A percentile compares a stretch with the other conserved stretches of the same genome.
These are phyloP conservation scores for Pseudogymnoascus sp. DNA, from an alignment of 2,329 filamentous ascomycete species.

Conservation along the genomic window DNA sequence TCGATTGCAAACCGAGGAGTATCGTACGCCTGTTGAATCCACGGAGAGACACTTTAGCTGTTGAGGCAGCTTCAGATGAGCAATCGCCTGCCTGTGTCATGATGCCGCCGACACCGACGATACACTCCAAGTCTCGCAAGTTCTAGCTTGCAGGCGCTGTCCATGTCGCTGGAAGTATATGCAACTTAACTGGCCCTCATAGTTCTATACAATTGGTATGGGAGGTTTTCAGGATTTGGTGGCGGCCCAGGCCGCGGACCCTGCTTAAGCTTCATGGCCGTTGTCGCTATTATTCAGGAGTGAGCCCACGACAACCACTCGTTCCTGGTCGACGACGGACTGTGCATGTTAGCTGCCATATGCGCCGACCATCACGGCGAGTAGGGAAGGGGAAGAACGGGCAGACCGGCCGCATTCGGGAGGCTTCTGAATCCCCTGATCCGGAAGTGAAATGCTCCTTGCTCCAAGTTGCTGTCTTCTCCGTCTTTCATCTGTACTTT, in stretches of 20 bases:
- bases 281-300: not conserved
- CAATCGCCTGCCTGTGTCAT: not conserved
- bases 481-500: not conserved
- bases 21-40: not conserved
- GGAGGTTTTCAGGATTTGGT: not conserved
- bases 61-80: constrained; percentile 1
- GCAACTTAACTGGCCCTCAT: not conserved
- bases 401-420: not conserved
- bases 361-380: not conserved
- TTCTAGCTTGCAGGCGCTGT: not conserved
- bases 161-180: not conserved
- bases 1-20: not conserved
- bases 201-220: not conserved
- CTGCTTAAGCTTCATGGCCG: not conserved
- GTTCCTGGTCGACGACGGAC: not conserved
- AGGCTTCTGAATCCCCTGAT: constrained; percentile 7
- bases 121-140: constrained; percentile 1
- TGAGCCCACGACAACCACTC: not conserved
- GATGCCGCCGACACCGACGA: not conserved
- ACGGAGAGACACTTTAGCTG: not conserved
- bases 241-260: not conserved
- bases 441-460: constrained; percentile 6
- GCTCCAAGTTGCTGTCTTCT: not conserved
- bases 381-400: not conserved
- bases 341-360: not conserved